phyloP scores from a whole-genome alignment of 805 yeast genomes.

The Millerozyma acaciae region DNA sequence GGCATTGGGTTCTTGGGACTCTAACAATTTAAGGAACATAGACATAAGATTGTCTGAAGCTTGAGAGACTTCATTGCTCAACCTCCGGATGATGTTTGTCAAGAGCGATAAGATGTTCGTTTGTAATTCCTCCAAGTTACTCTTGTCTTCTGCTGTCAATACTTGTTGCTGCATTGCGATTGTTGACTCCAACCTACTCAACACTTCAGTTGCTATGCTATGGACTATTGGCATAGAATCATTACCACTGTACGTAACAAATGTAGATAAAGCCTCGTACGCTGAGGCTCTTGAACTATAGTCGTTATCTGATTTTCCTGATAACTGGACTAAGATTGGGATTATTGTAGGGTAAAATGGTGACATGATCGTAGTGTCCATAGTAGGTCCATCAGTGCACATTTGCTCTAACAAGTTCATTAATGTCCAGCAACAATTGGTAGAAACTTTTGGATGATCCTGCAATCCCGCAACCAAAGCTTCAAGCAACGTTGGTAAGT shows the following conservation, averaged over 20 bases:
- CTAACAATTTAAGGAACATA: conserved; percentile 68
- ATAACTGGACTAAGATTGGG: conserved; percentile 65
- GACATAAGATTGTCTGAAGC: conserved; percentile 86
- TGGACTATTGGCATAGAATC: conserved; percentile 68
- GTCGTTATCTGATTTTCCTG: conserved; percentile 77
- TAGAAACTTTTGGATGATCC: conserved; percentile 89
- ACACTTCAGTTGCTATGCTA: conserved; percentile 68
- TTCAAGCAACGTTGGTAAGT: conserved; percentile 66
- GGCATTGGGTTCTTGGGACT: conserved; percentile 53
- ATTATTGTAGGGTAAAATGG: conserved; percentile 67
- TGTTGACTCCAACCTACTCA: conserved; percentile 69
- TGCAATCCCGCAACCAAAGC: conserved; percentile 78
- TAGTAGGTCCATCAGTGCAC: conserved; percentile 46
- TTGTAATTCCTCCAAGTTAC: conserved; percentile 84
- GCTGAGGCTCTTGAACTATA: conserved; percentile 91
- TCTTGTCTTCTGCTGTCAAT: conserved; percentile 63
- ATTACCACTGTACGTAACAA: conserved; percentile 71
- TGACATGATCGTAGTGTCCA: conserved; percentile 61
- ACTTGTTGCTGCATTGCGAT: conserved; percentile 54
- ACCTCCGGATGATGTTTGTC: conserved; percentile 80
- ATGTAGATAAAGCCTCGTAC: conserved; percentile 83
- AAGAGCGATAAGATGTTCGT: conserved; percentile 72
- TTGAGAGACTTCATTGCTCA: conserved; percentile 55
- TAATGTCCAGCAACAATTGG: conserved; percentile 98
- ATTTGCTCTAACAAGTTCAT: conserved; percentile 89